Conservation (phyloP, 1,139 yeast species). For the Protomyces arabidopsidicola region DNA sequence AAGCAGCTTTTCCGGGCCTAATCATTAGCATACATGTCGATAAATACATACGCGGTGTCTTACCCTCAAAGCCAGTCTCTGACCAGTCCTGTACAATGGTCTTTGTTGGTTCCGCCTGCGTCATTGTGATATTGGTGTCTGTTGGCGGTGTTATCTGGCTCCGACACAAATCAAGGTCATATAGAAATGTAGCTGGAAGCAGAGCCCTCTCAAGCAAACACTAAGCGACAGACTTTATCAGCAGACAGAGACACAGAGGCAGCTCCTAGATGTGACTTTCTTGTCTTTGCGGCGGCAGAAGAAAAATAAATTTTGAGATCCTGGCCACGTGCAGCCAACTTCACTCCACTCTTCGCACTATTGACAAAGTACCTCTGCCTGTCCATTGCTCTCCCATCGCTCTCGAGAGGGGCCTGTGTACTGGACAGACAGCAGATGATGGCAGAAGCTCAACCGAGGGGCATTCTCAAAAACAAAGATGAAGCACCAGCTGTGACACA, state of each 20-base stretch:
- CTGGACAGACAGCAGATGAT: background rate
- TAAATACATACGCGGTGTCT: constrained; percentile 31
- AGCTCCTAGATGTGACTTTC: background rate
- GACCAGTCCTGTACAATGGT: constrained; percentile 26
- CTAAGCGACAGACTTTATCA: background rate
- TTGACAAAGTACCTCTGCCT: too few species aligned
- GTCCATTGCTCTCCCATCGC: background rate
- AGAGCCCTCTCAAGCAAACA: background rate
- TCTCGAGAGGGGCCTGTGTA: background rate
- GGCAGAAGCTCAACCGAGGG: background rate
- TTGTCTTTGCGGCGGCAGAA: background rate
- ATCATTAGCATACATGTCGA: constrained; percentile 18
- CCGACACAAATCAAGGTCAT: background rate
- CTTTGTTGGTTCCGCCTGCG: constrained; percentile 9
- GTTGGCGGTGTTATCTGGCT: background rate
- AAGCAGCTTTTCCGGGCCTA: constrained; percentile 87
- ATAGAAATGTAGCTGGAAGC: background rate
- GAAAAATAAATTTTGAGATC: too few species aligned
- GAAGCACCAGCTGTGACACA: background rate
- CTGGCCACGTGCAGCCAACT: too few species aligned
- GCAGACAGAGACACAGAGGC: background rate
- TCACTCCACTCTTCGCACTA: too few species aligned
- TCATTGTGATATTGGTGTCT: background rate
- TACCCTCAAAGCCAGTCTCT: constrained; percentile 24
- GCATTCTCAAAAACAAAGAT: background rate